phyloP scores from a whole-genome alignment of 2,329 filamentous ascomycete genomes.

The Sarocladiaceae sp. region DNA sequence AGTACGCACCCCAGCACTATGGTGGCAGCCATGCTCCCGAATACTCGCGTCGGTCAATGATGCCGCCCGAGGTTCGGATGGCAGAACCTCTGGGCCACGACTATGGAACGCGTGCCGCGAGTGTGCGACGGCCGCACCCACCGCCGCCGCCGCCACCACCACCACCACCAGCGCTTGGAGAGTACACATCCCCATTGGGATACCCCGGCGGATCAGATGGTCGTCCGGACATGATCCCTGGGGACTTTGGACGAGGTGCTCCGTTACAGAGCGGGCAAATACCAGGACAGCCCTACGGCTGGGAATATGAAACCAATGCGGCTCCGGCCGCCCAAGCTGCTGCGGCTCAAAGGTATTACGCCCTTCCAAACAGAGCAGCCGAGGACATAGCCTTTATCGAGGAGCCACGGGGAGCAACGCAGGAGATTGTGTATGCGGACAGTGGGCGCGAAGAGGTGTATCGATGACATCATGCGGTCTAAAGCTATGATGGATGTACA shows the following conservation, averaged over 20 bases:
- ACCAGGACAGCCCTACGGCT: slow-evolving; percentile 24
- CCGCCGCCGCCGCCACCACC: slow-evolving; percentile 26
- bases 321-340: slow-evolving; percentile 19
- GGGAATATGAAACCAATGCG: slow-evolving; percentile 22
- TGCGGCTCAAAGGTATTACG: slow-evolving; percentile 39
- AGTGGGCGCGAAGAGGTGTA: slow-evolving; percentile 30
- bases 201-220: slow-evolving; percentile 23
- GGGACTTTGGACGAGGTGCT: neutral
- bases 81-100: slow-evolving; percentile 29
- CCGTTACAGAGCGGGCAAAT: slow-evolving; percentile 20
- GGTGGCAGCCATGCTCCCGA: slow-evolving; percentile 52
- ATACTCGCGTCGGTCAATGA: slow-evolving; percentile 45
- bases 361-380: slow-evolving; percentile 18
- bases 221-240: neutral
- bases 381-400: slow-evolving; percentile 39
- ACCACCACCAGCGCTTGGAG: slow-evolving; percentile 12
- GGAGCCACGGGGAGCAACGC: slow-evolving; percentile 31
- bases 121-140: slow-evolving; percentile 42
- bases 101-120: slow-evolving; percentile 48
- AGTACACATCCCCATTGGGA: neutral
- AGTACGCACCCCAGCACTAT: slow-evolving; percentile 45
- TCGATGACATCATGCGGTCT: too few relatives aligned
- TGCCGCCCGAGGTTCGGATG: slow-evolving; percentile 30
- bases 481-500: neutral
- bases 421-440: slow-evolving; percentile 41